These are phyloP conservation scores for Erysiphe pulchra DNA, from an alignment of 2,329 filamentous ascomycete genomes.

Conservation along the genomic window DNA sequence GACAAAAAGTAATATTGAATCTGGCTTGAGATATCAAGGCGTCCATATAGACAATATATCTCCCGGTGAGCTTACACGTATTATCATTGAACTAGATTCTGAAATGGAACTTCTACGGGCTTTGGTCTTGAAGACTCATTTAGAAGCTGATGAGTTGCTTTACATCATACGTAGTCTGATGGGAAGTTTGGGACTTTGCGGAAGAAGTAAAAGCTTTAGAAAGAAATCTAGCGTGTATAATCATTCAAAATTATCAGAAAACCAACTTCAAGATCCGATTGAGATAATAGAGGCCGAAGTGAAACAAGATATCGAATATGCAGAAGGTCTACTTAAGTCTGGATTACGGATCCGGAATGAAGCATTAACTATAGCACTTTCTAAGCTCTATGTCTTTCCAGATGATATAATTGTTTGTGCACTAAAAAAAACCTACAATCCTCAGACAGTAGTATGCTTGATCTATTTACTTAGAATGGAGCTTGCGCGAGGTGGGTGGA, in stretches of 20 bases:
- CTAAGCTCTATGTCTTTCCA: slow-evolving; percentile 42
- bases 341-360: slow-evolving; percentile 35
- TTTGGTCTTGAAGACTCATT: slow-evolving; percentile 37
- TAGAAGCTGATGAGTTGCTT: slow-evolving; percentile 40
- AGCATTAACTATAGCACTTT: slow-evolving; percentile 40
- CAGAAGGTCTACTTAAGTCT: slow-evolving; percentile 38
- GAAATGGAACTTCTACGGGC: slow-evolving; percentile 39
- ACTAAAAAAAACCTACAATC: slow-evolving; percentile 35
- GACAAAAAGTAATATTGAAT: slow-evolving; percentile 29
- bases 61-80: slow-evolving; percentile 33
- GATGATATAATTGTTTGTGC: slow-evolving; percentile 30
- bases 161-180: slow-evolving; percentile 40
- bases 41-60: slow-evolving; percentile 16
- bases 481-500: slow-evolving; percentile 52
- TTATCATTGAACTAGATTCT: slow-evolving; percentile 39
- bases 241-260: not conserved
- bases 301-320: slow-evolving; percentile 39
- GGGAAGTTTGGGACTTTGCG: slow-evolving; percentile 35
- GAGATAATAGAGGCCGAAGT: slow-evolving; percentile 29
- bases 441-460: slow-evolving; percentile 42
- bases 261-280: slow-evolving; percentile 15
- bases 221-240: not conserved
- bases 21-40: slow-evolving; percentile 25
- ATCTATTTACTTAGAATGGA: slow-evolving; percentile 50
- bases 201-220: slow-evolving; percentile 2